These are phyloP conservation scores for Fusarium kyushuense DNA, from an alignment of 2,329 filamentous ascomycete genomes.

Conservation along the genomic window DNA sequence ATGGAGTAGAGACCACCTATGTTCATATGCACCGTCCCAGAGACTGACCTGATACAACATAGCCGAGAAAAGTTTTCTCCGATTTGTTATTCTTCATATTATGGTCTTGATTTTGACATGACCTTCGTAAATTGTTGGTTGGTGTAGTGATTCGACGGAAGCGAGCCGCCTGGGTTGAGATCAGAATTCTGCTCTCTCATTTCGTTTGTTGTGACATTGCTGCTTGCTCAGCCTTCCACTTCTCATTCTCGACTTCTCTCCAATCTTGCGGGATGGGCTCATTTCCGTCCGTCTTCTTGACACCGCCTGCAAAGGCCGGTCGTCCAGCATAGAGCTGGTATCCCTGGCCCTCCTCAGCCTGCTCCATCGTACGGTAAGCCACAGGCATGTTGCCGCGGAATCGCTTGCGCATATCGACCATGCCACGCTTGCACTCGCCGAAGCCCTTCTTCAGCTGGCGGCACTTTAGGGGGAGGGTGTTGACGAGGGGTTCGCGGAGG, in stretches of 20 bases:
- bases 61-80: not conserved
- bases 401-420: conserved; percentile 99
- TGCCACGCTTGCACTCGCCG: conserved; percentile 93
- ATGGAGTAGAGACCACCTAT: not conserved
- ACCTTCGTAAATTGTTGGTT: conserved; percentile 7
- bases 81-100: not conserved
- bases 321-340: conserved; percentile 85
- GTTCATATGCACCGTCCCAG: not conserved
- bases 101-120: not conserved
- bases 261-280: conserved; percentile 72
- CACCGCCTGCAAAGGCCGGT: conserved; percentile 73
- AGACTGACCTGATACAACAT: not conserved
- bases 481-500: conserved; percentile 82
- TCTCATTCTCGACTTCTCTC: conserved; percentile 74
- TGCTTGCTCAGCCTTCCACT: conserved; percentile 58
- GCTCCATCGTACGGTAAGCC: conserved; percentile 69
- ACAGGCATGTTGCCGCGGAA: conserved; percentile 95
- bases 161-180: not conserved
- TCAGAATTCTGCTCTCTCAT: conserved; percentile 13
- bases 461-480: conserved; percentile 86
- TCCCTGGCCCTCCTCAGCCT: conserved; percentile 67
- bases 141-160: not conserved
- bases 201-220: conserved; percentile 46
- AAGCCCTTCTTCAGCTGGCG: conserved; percentile 94
- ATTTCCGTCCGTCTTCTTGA: conserved; percentile 75